Conservation (phyloP, 2,329 filamentous ascomycete genomes). For the Fusarium dlaminii region DNA sequence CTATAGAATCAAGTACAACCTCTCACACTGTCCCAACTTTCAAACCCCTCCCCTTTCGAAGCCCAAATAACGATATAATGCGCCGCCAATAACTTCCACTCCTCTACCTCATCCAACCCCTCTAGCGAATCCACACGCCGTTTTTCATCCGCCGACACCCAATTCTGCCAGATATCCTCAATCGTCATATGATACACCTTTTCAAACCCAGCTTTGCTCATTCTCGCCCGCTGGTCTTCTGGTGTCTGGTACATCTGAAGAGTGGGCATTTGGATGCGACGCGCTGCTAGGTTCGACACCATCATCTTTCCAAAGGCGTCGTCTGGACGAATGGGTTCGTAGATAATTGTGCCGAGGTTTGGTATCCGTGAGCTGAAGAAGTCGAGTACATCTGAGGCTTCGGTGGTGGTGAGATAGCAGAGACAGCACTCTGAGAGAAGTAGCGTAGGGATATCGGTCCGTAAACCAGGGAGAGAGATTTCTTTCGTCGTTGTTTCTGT, state of each 20-base stretch:
- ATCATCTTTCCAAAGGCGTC: constrained; percentile 93
- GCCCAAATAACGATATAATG: constrained; percentile 95
- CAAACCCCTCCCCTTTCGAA: constrained; percentile 61
- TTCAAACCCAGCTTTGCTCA: constrained; percentile 73
- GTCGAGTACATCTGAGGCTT: constrained; percentile 70
- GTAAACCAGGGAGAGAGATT: constrained; percentile 52
- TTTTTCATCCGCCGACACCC: constrained; percentile 77
- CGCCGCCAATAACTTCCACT: constrained; percentile 85
- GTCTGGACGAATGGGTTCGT: constrained; percentile 86
- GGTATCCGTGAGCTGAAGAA: constrained; percentile 68
- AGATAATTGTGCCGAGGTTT: constrained; percentile 72
- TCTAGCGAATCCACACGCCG: constrained; percentile 82
- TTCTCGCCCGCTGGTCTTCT: constrained; percentile 71
- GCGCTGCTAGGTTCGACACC: constrained; percentile 85
- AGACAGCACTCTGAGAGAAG: constrained; percentile 95
- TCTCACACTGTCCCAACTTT: constrained; percentile 26
- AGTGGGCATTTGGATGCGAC: constrained; percentile 87
- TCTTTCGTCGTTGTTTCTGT: background rate
- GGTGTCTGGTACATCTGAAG: constrained; percentile 76
- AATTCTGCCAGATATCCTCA: constrained; percentile 75
- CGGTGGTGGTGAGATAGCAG: constrained; percentile 78
- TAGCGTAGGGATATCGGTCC: constrained; percentile 76
- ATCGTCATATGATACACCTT: constrained; percentile 56
- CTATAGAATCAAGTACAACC: constrained; percentile 8
- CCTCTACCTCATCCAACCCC: constrained; percentile 93